Evolutionary conservation across 164 flowering plant genomes (phyloP), one percentile per base, ranked within the genome.

Genomic region (Stephania japonica): DNA sequence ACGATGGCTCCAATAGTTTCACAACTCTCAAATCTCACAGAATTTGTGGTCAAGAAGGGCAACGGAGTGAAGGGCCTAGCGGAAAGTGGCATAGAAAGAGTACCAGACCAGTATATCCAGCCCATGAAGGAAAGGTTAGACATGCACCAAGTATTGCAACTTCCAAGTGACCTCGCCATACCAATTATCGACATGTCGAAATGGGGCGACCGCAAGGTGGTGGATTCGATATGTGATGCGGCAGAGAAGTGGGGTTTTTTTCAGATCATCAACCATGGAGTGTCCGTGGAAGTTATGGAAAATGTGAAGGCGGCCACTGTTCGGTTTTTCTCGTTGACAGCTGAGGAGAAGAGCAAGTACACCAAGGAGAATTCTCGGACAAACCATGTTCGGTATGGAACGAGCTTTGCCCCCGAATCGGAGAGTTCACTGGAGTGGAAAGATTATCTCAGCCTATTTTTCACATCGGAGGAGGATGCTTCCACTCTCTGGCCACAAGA

Each of bases 341-440:
- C 79, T 10, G 78, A 75, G 53, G 75, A 77, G 75, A 83, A 81
- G 79, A 79, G 24, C n/a, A 79, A 78, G 73, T 79, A 73, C 21
- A 24, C 66, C 1, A 78, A 79, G 27, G 82, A 78, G 75, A 23
- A 68, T 43, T 83, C 84, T 0, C 23, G 44, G 6, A 71, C 79
- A 5, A 71, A 64, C 27, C 77, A 14, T 27, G 85, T 83, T 44
- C 44, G 78, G 10, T 76, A 70, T 64, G 85, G 81, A 3, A 80
- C 81, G 1, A 83, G 85, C 70, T 80, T 80, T 68, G 74, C 23
- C 12, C 81, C 85, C 21, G 59, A 78, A 18, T 77, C 82, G 0
- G 81, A 83, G 74, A 77, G 68, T 38, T 76, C 80, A 21, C n/a
- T 83, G 42, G 83, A 83, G 32, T 83, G 85, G 85, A 83, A 83